Base-by-base conservation (phyloP, 345 rosid species). In the Gossypium mustelinum region DNA sequence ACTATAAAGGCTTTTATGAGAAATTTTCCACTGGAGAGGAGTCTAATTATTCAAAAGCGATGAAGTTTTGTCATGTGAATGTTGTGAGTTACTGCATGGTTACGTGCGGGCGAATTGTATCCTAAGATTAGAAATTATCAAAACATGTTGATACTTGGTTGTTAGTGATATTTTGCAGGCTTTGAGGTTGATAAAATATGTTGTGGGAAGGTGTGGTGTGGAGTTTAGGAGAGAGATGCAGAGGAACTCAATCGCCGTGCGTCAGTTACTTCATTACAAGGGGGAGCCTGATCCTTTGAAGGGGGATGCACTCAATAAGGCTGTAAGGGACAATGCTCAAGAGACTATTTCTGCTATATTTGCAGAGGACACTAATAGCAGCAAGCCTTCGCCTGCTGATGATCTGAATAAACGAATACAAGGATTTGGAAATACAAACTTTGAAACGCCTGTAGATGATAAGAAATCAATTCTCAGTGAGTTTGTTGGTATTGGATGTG, bases 151-250 rank as follows among this genome's bases (percentile, higher is more conserved):
- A 68, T 48, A 24, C 7, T 63, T 24, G 9, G 58, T 17, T 16
- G 2, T 2, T 63, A 34, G 47, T 34, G 68, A 47, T 20, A 17
- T 29, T 63, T 61, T 24, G 20, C 72, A 69, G 87, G 94, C 94
- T 71, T 92, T 93, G 76, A 79, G 73, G 45, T 58, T 94, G 84
- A 93, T 94, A 73, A 92, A 94, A 75, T 94, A 93, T 79, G 84
- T 84, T 1, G 97, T 86, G 76, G 97, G 92, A 29, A 92, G 93
- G 88, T 93, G 98, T 75, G 96, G 98, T 45, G 75, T 77, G 52
- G 97, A 93, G 84, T 94, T 94, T 79, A 89, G 92, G 79, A 84
- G 99, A 81, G 99, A 94, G 78, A 92, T 94, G 97, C 98, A 93
- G 82, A 84, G 98, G 72, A 88, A 91, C 81, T 91, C 97, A 0